Conservation (phyloP, 257 asterid genomes). For the Dorcoceras hygrometricum region DNA sequence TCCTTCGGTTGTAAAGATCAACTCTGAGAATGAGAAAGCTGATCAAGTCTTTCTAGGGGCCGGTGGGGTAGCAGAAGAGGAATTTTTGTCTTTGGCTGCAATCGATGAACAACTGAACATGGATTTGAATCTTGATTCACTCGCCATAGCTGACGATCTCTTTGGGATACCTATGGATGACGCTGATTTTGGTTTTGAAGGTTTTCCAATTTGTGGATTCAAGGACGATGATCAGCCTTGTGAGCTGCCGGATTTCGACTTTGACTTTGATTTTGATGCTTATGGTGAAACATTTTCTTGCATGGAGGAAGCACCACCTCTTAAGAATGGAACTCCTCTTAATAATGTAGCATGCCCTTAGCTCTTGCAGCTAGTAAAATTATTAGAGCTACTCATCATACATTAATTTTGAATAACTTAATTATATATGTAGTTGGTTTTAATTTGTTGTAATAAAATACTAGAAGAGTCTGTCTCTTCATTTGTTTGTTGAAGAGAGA, state of each 20-base stretch:
- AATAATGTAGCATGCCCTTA: conserved; percentile 40
- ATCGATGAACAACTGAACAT: neutral
- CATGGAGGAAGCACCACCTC: conserved; percentile 37
- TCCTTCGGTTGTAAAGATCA: neutral
- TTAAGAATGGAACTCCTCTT: conserved; percentile 37
- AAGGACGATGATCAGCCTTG: conserved; percentile 32
- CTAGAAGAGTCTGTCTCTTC: neutral
- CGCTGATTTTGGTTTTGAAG: conserved; percentile 38
- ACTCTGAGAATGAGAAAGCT: conserved; percentile 1
- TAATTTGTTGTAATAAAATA: neutral
- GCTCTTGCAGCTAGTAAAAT: conserved; percentile 33
- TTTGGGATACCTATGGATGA: conserved; percentile 27
- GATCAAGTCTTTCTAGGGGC: neutral
- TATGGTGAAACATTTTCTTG: conserved; percentile 42
- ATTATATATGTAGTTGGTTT: neutral
- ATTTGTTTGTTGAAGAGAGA: too few relatives aligned
- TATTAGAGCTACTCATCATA: neutral
- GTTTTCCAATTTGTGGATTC: conserved; percentile 40
- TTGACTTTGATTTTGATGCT: conserved; percentile 54
- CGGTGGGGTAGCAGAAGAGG: conserved; percentile 31
- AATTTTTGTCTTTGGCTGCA: conserved; percentile 22
- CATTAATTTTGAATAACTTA: neutral
- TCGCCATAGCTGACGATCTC: conserved; percentile 20
- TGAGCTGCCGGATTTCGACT: conserved; percentile 54
- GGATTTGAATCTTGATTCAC: conserved; percentile 27